Base-by-base conservation (phyloP, 768 basidiomycete genomes). In the Pleurotus giganteus region DNA sequence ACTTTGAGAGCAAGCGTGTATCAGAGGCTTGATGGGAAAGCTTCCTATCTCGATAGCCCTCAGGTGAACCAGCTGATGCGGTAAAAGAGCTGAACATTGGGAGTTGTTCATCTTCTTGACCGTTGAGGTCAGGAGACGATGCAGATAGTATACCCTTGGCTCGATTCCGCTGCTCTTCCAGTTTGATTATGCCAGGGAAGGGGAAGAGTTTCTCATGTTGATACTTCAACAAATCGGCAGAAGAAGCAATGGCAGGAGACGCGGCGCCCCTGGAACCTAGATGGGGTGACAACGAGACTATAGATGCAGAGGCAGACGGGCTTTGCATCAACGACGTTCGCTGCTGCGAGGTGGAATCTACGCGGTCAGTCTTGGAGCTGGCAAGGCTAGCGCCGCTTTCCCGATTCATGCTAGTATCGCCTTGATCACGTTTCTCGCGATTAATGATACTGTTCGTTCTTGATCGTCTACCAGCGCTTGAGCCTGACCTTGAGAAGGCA, bases 161-260 rank as follows among this genome's bases (percentile, higher is more conserved):
- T 29, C 83, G 81, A 60, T 76, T 83, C 49, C 85, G 78, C 62
- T 89, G 82, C 64, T 89, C 86, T 66, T 89, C 89, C 32, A 94
- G 74, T 61, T 82, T 81, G 63, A 85, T 80, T 68, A 94, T 86
- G 32, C 91, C 92, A 23, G 91, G 92, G 79, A 96, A 94, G 1
- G 94, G 92, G 69, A 88, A 89, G 31, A 97, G 75, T 66, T 98
- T 98, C 26, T 82, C 74, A 60, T 84, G 82, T 58, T 84, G 83
- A 69, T 89, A 95, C 70, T 79, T 90, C 26, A 77, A 75, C 66
- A 86, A 69, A 69, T 92, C 91, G 27, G 81, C 80, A 12, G 83
- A 77, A 24, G 88, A 85, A 9, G 84, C 80, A 36, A 92, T 92
- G 32, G 94, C 82, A n/a, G 90, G 88, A 6, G 91, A 93, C 9